Evolutionary conservation across 768 basidiomycete species (phyloP), one percentile per base, ranked within the genome.

Genomic region (Suillus subalutaceus): DNA sequence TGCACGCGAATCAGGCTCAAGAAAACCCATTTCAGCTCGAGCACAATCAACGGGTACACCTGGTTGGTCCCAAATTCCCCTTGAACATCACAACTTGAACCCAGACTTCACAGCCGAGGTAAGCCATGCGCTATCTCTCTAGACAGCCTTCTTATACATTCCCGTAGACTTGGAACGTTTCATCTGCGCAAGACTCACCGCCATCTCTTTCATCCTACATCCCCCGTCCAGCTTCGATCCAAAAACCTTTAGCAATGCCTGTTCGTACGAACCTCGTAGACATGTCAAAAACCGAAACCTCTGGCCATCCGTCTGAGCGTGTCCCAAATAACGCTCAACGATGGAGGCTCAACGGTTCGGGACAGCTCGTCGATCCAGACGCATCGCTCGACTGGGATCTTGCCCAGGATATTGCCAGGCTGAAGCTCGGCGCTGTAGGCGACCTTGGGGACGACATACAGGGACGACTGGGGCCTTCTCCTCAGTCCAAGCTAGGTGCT

Each of bases 391-490:
- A 86, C 58, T 93, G 91, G 91, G 88, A 89, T 63, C 82, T 93
- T 66, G 82, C 90, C 48, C 88, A 91, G 73, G 88, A 89, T 68
- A 86, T 93, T 62, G 88, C 86, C 69, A 86, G 89, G 75, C 79
- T 93, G 69, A 89, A 90, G 72, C 88, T 93, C 64, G 82, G 81
- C 69, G 85, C 86, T 67, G 84, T 83, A 65, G 74, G 79, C 57
- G 88, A 88, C 50, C 71, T 75, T 61, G 74, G 77, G 63, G 87
- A 88, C 63, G 85, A 87, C 43, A 80, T 83, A 65, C 81, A 77
- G 60, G 72, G 75, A 23, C 81, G 85, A 68, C 82, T 90, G 73
- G 87, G 83, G 67, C 90, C 90, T 61, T 89, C 89, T 7, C 88
- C 89, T 59, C 89, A 90, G 75, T 83, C 87, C 58, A 88, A 88